Base-by-base conservation (phyloP, 1,284 basidiomycete genomes). In the Ganoderma resinaceum region DNA sequence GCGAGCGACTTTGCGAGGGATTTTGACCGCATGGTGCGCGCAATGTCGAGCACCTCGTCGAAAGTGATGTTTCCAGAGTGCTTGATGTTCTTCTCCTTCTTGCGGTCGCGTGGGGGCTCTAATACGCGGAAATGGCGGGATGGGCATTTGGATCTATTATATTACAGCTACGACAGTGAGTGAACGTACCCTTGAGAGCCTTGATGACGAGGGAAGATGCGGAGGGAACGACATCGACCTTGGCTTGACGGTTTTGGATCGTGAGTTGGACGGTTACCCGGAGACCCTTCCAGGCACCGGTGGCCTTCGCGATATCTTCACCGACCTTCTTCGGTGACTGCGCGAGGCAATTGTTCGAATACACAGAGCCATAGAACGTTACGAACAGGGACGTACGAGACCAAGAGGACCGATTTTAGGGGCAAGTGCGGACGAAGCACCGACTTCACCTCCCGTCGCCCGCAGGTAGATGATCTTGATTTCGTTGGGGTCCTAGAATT, bases 71-170 rank as follows among this genome's bases (percentile, higher is more conserved):
- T 99, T 73, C 98, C 98, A 71, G 85, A 85, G 90, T 99, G 98
- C 83, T 96, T 97, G 86, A 99, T 97, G 90, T 99, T 99, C 90
- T 99, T 99, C 90, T 99, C 96, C 91, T 99, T 99, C 87, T 99
- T 99, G 78, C 98, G 93, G 87, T 99, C 97, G 81, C 97, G 96
- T 78, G 96, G 96, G 75, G 97, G 97, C 88, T 99, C 97, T 96
- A 80, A n/a, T 37, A 37, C 16, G 38, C 46, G 37, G 9, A 12
- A 58, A 62, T 26, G 52, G 43, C 12, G 37, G 20, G 11, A 49
- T 49, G 29, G 6, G 31, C 14, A 29, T 31, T 16, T 43, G 18
- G 42, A 43, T 14, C 14, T 0, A 26, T 52, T 6, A 7, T 14
- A 11, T 9, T 31, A 5, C 5, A 31, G 16, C 14, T 6, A 14